Evolutionary conservation across 2,329 filamentous ascomycete species (phyloP), one percentile per base, ranked within the genome.

Genomic region (Colletotrichum abscissum): DNA sequence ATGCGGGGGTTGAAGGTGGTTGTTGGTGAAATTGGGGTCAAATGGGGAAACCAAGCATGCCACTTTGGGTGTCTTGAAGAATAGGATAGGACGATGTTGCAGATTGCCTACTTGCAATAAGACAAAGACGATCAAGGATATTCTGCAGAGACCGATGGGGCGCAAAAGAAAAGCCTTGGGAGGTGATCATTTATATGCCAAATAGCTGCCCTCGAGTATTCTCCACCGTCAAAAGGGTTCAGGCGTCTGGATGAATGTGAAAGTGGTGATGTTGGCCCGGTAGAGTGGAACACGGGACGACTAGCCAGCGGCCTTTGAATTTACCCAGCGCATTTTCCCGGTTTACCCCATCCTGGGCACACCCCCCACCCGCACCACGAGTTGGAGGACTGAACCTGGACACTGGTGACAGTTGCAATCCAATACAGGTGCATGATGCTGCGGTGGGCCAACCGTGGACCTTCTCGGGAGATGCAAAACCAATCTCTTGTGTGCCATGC

Each of bases 271-370:
- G 69, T 66, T 75, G 74, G 69, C 55, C 58, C 26, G 52, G 63
- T 52, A 71, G 56, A 62, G 75, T 74, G 67, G 75, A 59, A 71
- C 42, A 63, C 70, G 73, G 73, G 65, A 76, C 70, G 70, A 68
- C 35, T 67, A 74, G 68, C 70, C 73, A 69, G 60, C 49, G 54
- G 24, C 57, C 46, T 58, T 72, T 55, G 63, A 64, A 76, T 76
- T 76, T 76, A 76, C 35, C 75, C 74, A 76, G 73, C 62, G 70
- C 65, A 72, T 75, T 76, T 74, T 76, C 65, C 74, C 75, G 71
- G 74, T 56, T 67, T 69, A 59, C 66, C 73, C 73, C 62, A 63
- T 73, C 57, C 52, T 59, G 62, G 56, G 35, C 38, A 63, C 16
- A n/a, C 52, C 33, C 33, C 54, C 66, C 65, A 30, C 11, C 62